phyloP scores from a whole-genome alignment of 805 yeast species.

The Metschnikowia baotianmanensis region DNA sequence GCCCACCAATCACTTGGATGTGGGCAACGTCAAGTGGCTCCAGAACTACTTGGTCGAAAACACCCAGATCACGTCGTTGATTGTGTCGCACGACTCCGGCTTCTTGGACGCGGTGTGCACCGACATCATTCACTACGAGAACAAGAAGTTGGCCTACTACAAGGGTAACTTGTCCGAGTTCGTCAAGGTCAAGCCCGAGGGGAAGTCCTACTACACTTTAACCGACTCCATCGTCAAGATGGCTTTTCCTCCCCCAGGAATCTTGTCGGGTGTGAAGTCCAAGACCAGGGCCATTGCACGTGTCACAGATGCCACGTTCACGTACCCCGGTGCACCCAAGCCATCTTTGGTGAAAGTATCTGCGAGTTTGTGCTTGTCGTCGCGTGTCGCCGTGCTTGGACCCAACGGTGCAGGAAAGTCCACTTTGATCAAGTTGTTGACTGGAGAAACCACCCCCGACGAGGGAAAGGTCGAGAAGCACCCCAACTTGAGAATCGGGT shows the following conservation, averaged over 20 bases:
- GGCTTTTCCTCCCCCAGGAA: constrained; percentile 99
- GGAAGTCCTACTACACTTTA: constrained; percentile 90
- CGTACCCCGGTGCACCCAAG: constrained; percentile 85
- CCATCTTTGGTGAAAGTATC: constrained; percentile 80
- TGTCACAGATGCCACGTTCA: constrained; percentile 78
- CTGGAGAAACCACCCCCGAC: constrained; percentile 87
- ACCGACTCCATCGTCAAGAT: constrained; percentile 90
- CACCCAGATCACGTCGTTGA: constrained; percentile 86
- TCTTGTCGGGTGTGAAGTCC: constrained; percentile 94
- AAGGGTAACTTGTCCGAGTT: constrained; percentile 94
- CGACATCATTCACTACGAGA: constrained; percentile 94
- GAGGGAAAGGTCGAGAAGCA: constrained; percentile 94
- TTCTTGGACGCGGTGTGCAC: constrained; percentile 95
- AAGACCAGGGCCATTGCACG: constrained; percentile 91
- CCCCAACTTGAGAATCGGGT: constrained; percentile 96
- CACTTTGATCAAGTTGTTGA: constrained; percentile 86
- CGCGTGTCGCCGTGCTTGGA: constrained; percentile 94
- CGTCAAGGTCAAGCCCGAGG: constrained; percentile 91
- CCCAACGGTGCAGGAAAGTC: constrained; percentile 99
- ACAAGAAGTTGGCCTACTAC: constrained; percentile 90
- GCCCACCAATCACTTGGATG: constrained; percentile 98
- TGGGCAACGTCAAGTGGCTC: constrained; percentile 88
- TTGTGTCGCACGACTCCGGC: constrained; percentile 97
- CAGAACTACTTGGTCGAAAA: constrained; percentile 81
- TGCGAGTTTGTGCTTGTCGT: constrained; percentile 89